A percentile compares a stretch with the other conserved stretches of the same genome.
phyloP scores from a whole-genome alignment of 2,329 filamentous ascomycete genomes.

The Chrysosporium queenslandicum region DNA sequence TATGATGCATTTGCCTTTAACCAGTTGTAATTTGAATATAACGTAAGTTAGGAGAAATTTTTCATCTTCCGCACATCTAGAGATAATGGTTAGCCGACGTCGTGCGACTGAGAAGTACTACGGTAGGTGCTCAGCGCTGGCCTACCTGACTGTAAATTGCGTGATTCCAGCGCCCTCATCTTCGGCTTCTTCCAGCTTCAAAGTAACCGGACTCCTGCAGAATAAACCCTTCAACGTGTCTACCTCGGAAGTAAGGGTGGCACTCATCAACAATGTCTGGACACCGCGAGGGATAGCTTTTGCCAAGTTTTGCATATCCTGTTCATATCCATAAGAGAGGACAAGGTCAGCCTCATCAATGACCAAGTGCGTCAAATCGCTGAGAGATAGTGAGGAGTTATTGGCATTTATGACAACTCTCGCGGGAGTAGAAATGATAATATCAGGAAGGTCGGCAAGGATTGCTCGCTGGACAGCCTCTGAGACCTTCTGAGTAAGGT shows the following conservation, averaged over 20 bases:
- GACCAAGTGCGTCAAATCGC: constrained; percentile 64
- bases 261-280: constrained; percentile 88
- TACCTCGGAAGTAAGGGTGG: constrained; percentile 79
- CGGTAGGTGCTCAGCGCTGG: not conserved
- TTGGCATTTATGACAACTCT: constrained; percentile 70
- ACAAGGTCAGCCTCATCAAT: constrained; percentile 93
- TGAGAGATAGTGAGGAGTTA: constrained; percentile 58
- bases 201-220: constrained; percentile 64
- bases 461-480: constrained; percentile 80
- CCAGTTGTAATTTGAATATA: constrained; percentile 86
- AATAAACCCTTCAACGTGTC: constrained; percentile 78
- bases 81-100: constrained; percentile 8
- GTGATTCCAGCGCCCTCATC: constrained; percentile 65
- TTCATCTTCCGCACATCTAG: constrained; percentile 82
- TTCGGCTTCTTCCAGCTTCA: constrained; percentile 76
- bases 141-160: constrained; percentile 75
- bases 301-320: constrained; percentile 73
- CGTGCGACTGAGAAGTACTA: constrained; percentile 17
- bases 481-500: constrained; percentile 81
- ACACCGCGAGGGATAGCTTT: constrained; percentile 70
- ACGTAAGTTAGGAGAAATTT: constrained; percentile 90
- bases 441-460: constrained; percentile 73
- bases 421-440: constrained; percentile 86
- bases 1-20: constrained; percentile 83
- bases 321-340: constrained; percentile 85